These are phyloP conservation scores for Margaritispora aquatica DNA, from an alignment of 495 filamentous ascomycete species.

Conservation along the genomic window DNA sequence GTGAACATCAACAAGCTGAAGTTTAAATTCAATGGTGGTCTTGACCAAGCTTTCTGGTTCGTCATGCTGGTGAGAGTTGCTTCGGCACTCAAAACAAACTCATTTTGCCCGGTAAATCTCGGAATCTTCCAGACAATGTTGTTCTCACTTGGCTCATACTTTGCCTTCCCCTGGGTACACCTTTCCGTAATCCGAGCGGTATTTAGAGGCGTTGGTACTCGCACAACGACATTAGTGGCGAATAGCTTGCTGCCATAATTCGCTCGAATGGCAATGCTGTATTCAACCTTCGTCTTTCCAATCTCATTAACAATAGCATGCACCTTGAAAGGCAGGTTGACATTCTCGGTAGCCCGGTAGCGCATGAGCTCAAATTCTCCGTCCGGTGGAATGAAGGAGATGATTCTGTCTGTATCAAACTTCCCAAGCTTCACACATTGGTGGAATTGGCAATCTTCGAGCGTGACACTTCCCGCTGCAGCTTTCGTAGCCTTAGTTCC, in stretches of 20 bases:
- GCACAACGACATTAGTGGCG: slow-evolving; percentile 93
- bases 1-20: slow-evolving; percentile 99
- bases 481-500: slow-evolving; percentile 88
- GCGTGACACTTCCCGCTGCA: slow-evolving; percentile 88
- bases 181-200: slow-evolving; percentile 92
- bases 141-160: slow-evolving; percentile 97
- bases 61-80: slow-evolving; percentile 94
- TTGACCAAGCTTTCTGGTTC: slow-evolving; percentile 95
- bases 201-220: slow-evolving; percentile 94
- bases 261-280: slow-evolving; percentile 93
- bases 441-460: slow-evolving; percentile 99
- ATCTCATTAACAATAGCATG: slow-evolving; percentile 98
- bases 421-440: slow-evolving; percentile 98
- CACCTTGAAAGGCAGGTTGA: slow-evolving; percentile 98
- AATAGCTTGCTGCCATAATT: slow-evolving; percentile 97
- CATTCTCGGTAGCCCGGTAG: slow-evolving; percentile 98
- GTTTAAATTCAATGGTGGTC: slow-evolving; percentile 84
- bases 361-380: slow-evolving; percentile 99
- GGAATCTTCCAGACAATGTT: slow-evolving; percentile 99
- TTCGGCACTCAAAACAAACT: slow-evolving; percentile 91
- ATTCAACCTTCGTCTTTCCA: slow-evolving; percentile 96
- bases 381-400: slow-evolving; percentile 95
- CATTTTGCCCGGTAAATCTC: slow-evolving; percentile 89
- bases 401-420: slow-evolving; percentile 96
- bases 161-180: slow-evolving; percentile 90